Conservation (phyloP, 345 rosid species). For the Lepidium africanum region DNA sequence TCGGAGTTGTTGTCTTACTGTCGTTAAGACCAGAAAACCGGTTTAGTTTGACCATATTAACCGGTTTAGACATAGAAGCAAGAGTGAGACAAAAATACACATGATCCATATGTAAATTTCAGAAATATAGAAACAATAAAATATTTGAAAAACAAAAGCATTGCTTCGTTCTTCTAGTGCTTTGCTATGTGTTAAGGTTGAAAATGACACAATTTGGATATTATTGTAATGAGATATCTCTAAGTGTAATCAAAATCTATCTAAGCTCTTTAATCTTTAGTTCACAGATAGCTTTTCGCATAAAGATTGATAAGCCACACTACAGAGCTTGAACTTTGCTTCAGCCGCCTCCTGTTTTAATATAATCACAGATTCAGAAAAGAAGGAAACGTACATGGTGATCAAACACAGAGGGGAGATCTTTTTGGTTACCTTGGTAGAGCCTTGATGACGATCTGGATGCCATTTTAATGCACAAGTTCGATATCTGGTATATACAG, state of each 20-base stretch:
- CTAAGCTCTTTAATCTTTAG: slow-evolving; percentile 20
- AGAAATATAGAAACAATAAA: background rate
- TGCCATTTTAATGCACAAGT: slow-evolving; percentile 90
- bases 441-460: slow-evolving; percentile 94
- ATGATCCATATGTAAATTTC: background rate
- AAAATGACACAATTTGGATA: background rate
- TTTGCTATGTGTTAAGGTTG: background rate
- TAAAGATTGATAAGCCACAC: slow-evolving; percentile 78
- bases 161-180: background rate
- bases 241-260: slow-evolving; percentile 9
- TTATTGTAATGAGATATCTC: background rate
- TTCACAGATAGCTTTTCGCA: slow-evolving; percentile 58
- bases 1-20: too few relatives aligned
- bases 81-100: background rate
- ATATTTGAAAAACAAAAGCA: background rate
- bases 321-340: slow-evolving; percentile 90
- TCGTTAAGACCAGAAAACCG: too few relatives aligned
- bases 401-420: background rate
- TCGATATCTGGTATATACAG: slow-evolving; percentile 49
- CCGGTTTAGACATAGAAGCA: background rate
- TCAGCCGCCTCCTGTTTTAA: slow-evolving; percentile 57
- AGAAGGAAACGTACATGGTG: background rate
- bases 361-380: background rate
- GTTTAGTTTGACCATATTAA: background rate
- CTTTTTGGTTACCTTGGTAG: slow-evolving; percentile 57